Base-by-base conservation (phyloP, 2,329 filamentous ascomycete genomes). In the Lachnellula hyalina region DNA sequence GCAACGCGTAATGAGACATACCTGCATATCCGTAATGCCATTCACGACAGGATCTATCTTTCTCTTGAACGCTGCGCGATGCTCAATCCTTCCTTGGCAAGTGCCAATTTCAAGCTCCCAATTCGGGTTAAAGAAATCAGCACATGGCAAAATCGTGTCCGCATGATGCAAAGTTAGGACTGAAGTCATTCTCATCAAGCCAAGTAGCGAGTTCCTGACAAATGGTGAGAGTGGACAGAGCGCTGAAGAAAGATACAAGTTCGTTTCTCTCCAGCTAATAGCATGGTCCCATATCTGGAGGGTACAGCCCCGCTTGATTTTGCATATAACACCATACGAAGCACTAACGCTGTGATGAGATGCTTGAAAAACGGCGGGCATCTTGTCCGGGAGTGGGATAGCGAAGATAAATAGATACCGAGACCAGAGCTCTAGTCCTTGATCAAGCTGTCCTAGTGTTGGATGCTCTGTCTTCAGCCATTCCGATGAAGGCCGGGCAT, bases 11-110 rank as follows among this genome's bases (percentile, higher is more conserved):
- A 8, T 1, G 12, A 47, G 17, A 32, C 44, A 15, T 47, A 47
- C 44, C 47, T 60, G 50, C 49, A 79, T 84, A 63, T 85, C 80
- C 48, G 78, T 78, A 59, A 85, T 84, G 49, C 82, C 82, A 63
- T 86, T 86, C 59, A 85, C 81, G 36, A 86, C 81, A 1, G 83
- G 82, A 59, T 85, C 82, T 44, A 86, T 79, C 64, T 84, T 84
- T 50, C 81, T 75, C 47, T 72, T 72, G 72, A 83, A 84, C 8
- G 74, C 72, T 55, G 81, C 81, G 56, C 79, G 76, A 63, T 82
- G 80, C 53, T 79, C 76, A 41, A 83, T 73, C 15, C 73, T 72
- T 17, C 82, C 81, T 60, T 82, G 76, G 52, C 76, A 75, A 12
- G 79, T 83, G 40, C 82, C 82, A 25, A 84, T 79, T 61, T 85